Evolutionary conservation across 2,329 filamentous ascomycete genomes (phyloP).

Genomic region (Trichoderma sp.): DNA sequence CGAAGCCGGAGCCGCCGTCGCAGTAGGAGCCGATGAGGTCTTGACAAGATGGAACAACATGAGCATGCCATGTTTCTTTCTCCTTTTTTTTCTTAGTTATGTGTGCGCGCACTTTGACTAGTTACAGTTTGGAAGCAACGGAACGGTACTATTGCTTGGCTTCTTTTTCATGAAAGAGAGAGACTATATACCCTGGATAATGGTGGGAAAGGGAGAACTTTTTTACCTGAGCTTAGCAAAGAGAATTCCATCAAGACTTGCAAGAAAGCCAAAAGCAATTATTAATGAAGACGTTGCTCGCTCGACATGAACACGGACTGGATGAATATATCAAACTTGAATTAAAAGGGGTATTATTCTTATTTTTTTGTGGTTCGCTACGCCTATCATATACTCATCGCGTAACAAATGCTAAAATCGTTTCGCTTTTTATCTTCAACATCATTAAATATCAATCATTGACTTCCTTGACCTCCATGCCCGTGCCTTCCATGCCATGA

Average conservation of each 20-base stretch:
- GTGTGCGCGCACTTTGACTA: neutral
- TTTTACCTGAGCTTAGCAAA: neutral
- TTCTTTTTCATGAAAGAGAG: neutral
- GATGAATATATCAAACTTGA: neutral
- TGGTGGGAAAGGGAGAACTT: neutral
- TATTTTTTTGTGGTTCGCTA: neutral
- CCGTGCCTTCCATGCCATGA: neutral
- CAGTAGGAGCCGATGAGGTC: slow-evolving; percentile 30
- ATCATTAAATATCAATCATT: neutral
- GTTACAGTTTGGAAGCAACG: neutral
- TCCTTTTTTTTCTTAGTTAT: neutral
- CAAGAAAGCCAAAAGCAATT: neutral
- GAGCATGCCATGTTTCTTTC: neutral
- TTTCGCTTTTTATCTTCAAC: neutral
- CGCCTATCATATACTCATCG: neutral
- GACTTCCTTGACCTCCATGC: neutral
- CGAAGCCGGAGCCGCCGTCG: slow-evolving; percentile 41
- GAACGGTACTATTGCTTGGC: neutral
- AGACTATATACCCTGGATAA: slow-evolving; percentile 4
- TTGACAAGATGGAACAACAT: neutral
- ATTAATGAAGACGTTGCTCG: neutral
- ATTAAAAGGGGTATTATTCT: neutral
- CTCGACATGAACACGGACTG: neutral
- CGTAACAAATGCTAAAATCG: neutral
- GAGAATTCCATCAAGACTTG: neutral